phyloP scores from a whole-genome alignment of 1,139 yeast genomes.

The Sugiyamaella xylanicola region DNA sequence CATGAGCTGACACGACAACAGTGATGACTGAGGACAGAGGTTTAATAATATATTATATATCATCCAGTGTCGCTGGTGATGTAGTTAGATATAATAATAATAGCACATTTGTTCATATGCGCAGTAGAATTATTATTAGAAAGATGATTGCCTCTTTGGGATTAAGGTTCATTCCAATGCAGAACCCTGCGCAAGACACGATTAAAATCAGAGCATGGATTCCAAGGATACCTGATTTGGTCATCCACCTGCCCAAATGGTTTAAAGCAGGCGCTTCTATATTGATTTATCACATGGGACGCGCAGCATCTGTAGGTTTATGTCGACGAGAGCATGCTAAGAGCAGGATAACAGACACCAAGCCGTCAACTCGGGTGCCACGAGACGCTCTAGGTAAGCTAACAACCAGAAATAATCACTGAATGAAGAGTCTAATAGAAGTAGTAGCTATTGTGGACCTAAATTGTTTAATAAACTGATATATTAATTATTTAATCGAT shows the following conservation, averaged over 20 bases:
- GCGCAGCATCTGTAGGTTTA: neutral
- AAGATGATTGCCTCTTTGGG: neutral
- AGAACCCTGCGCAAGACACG: conserved; percentile 7
- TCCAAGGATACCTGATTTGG: conserved; percentile 1
- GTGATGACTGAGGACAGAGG: neutral
- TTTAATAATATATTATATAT: too few relatives aligned
- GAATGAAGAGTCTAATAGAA: too few relatives aligned
- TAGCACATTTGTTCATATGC: neutral
- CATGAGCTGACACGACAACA: too few relatives aligned
- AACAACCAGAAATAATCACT: too few relatives aligned
- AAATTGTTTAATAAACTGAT: neutral
- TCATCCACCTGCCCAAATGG: neutral
- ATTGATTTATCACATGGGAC: conserved; percentile 2
- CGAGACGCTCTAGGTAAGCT: too few relatives aligned
- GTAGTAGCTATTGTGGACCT: neutral
- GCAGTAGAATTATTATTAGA: neutral
- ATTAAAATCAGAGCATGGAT: neutral
- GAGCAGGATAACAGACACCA: neutral
- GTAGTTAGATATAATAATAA: neutral
- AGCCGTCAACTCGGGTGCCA: too few relatives aligned
- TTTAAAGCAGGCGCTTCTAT: neutral
- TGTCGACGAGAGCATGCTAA: neutral
- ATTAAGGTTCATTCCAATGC: conserved; percentile 4
- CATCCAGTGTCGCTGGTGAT: neutral
- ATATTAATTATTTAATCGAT: too few relatives aligned